Evolutionary conservation across 352 stramenopile species (phyloP).

Genomic region (Pythium periplocum): DNA sequence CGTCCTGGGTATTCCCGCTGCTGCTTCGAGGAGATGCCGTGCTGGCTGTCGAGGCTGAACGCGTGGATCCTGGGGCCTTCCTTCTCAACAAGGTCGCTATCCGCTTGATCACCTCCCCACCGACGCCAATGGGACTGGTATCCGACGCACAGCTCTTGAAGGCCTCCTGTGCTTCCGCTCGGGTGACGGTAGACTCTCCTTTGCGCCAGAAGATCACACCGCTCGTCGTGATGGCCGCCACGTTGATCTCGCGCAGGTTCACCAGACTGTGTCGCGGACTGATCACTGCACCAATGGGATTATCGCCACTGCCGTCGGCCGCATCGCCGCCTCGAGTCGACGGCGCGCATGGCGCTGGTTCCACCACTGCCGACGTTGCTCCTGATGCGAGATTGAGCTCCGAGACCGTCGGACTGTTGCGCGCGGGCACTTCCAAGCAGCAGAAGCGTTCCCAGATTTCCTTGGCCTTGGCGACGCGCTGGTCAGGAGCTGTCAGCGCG

Average conservation of each 20-base stretch:
- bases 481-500: slow-evolving; percentile 34
- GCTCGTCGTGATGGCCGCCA: slow-evolving; percentile 56
- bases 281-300: slow-evolving; percentile 9
- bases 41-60: slow-evolving; percentile 1
- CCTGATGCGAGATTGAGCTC: slow-evolving; percentile 1
- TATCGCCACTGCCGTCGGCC: slow-evolving; percentile 2
- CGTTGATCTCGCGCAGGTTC: slow-evolving; percentile 49
- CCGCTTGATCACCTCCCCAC: slow-evolving; percentile 52
- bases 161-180: slow-evolving; percentile 26
- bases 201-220: slow-evolving; percentile 65
- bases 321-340: background rate
- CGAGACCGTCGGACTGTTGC: slow-evolving; percentile 11
- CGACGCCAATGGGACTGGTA: slow-evolving; percentile 37
- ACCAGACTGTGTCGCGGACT: slow-evolving; percentile 28
- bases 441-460: slow-evolving; percentile 65
- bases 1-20: background rate
- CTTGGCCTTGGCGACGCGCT: slow-evolving; percentile 37
- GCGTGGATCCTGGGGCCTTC: slow-evolving; percentile 10
- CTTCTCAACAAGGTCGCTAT: slow-evolving; percentile 40
- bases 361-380: slow-evolving; percentile 4
- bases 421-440: slow-evolving; percentile 8
- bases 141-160: slow-evolving; percentile 38
- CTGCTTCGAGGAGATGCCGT: slow-evolving; percentile 9
- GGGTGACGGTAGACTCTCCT: slow-evolving; percentile 31
- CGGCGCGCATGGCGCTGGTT: slow-evolving; percentile 6